Conservation (phyloP, 2,329 filamentous ascomycete species). For the Huntiella bhutanensis region DNA sequence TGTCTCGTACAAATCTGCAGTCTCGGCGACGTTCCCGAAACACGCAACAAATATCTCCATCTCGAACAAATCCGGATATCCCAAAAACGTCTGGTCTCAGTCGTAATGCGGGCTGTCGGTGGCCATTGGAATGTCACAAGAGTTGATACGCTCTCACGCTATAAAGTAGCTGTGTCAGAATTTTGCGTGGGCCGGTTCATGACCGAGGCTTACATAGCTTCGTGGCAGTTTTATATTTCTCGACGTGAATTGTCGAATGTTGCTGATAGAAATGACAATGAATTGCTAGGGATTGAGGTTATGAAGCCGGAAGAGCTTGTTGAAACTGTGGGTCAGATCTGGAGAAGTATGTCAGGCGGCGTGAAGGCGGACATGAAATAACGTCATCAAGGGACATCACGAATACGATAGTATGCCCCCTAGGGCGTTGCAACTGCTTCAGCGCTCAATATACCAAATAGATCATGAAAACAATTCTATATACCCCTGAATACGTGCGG, state of each 20-base stretch:
- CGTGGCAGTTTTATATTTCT: not conserved
- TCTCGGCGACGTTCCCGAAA: not conserved
- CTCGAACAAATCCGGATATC: not conserved
- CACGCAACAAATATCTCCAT: not conserved
- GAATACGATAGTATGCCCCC: too few relatives aligned
- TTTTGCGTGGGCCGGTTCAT: not conserved
- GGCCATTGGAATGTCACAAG: not conserved
- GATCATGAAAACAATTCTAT: too few relatives aligned
- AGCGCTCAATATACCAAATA: too few relatives aligned
- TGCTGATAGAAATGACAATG: not conserved
- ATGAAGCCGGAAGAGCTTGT: not conserved
- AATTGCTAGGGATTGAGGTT: not conserved
- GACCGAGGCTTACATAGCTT: not conserved
- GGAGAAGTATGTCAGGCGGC: not conserved
- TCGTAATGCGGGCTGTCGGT: slow-evolving; percentile 1
- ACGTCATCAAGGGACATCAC: too few relatives aligned
- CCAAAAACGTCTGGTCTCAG: not conserved
- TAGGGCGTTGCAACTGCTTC: too few relatives aligned
- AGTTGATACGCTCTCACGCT: not conserved
- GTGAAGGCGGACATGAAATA: too few relatives aligned
- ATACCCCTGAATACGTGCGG: too few relatives aligned
- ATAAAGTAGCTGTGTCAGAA: slow-evolving; percentile 2
- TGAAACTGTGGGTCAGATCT: not conserved
- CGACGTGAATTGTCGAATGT: not conserved
- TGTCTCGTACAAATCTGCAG: not conserved